Evolutionary conservation across 2,329 filamentous ascomycete genomes (phyloP).

Genomic region (Pezicula carpinea): DNA sequence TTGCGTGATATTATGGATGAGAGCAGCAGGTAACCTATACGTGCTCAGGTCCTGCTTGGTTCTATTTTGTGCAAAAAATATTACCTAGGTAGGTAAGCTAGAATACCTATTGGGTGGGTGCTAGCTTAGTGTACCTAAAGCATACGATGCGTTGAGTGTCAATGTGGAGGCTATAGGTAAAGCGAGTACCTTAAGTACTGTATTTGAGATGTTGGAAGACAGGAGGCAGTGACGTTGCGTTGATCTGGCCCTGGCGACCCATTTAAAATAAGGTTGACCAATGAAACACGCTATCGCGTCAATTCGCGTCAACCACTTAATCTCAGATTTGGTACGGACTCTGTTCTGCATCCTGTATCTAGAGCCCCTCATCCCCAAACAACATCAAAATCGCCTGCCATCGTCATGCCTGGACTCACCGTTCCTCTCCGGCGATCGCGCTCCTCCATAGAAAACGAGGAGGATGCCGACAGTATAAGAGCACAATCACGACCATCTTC

Average conservation of each 20-base stretch:
- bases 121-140: too few relatives aligned
- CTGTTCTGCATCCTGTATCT: background rate
- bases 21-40: too few relatives aligned
- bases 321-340: too few relatives aligned
- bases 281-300: background rate
- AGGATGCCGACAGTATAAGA: slow-evolving; percentile 16
- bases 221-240: background rate
- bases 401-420: slow-evolving; percentile 1
- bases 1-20: too few relatives aligned
- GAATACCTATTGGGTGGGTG: too few relatives aligned
- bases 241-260: background rate
- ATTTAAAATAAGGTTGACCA: background rate
- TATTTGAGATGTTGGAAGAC: background rate
- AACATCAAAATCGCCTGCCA: slow-evolving; percentile 6
- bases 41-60: too few relatives aligned
- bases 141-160: too few relatives aligned
- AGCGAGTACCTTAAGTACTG: too few relatives aligned
- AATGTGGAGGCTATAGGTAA: too few relatives aligned
- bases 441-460: slow-evolving; percentile 21
- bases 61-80: too few relatives aligned
- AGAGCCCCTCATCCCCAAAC: slow-evolving; percentile 1
- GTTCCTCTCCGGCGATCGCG: slow-evolving; percentile 14
- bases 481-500: slow-evolving; percentile 10
- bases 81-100: too few relatives aligned
- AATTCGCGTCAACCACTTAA: background rate